Conservation (phyloP, 2,329 filamentous ascomycete genomes). For the Thermothelomyces thermophilus region DNA sequence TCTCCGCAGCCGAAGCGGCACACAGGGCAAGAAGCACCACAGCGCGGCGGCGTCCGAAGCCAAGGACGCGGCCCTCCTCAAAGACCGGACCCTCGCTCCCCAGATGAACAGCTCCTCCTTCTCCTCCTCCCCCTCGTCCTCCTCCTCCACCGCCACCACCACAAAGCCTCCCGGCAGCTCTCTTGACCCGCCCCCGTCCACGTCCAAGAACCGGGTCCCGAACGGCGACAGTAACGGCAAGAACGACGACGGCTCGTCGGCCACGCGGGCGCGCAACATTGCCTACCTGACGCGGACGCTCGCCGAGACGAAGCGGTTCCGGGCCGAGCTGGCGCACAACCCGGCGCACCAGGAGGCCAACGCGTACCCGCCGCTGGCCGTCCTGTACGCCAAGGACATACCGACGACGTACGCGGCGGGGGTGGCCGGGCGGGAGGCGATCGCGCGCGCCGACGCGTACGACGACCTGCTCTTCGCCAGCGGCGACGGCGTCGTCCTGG, state of each 20-base stretch:
- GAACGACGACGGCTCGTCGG: slow-evolving; percentile 27
- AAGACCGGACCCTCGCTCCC: slow-evolving; percentile 38
- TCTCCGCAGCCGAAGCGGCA: slow-evolving; percentile 40
- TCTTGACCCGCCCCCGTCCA: slow-evolving; percentile 11
- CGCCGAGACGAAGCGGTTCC: slow-evolving; percentile 65
- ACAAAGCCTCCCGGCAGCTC: slow-evolving; percentile 11
- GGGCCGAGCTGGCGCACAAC: slow-evolving; percentile 61
- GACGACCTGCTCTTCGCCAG: slow-evolving; percentile 81
- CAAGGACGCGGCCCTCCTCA: slow-evolving; percentile 39
- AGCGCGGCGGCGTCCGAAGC: slow-evolving; percentile 28
- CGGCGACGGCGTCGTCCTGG: slow-evolving; percentile 84
- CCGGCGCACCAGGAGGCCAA: slow-evolving; percentile 57
- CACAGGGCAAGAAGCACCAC: slow-evolving; percentile 31
- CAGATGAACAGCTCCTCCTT: slow-evolving; percentile 37
- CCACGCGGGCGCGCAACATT: slow-evolving; percentile 43
- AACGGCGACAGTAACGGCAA: too few relatives aligned
- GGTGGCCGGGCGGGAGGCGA: slow-evolving; percentile 65
- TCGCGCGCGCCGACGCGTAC: slow-evolving; percentile 70
- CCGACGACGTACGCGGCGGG: slow-evolving; percentile 80
- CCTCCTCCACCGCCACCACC: slow-evolving; percentile 24
- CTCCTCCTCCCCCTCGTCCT: slow-evolving; percentile 18
- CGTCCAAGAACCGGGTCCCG: not conserved
- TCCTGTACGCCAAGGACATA: slow-evolving; percentile 80
- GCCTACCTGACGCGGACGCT: slow-evolving; percentile 72
- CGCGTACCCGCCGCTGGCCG: slow-evolving; percentile 69